A percentile compares a stretch with the other conserved stretches of the same genome.
Evolutionary conservation across 345 rosid species (phyloP).

Genomic region (Acer yangbiense): DNA sequence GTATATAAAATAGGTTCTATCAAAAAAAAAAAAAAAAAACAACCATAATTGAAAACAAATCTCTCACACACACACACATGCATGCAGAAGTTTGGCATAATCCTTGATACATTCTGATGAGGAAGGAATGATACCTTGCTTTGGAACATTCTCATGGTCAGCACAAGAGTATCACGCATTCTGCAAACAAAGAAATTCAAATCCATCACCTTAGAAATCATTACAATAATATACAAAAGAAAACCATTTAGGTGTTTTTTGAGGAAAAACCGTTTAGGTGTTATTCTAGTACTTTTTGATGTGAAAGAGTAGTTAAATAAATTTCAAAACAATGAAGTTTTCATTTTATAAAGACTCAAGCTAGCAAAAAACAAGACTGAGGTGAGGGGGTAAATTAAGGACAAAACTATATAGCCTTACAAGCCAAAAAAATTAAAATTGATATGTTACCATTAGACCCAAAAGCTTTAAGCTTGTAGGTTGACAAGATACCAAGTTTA

Average conservation of each 20-base stretch:
- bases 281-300: neutral
- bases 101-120: neutral
- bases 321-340: neutral
- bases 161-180: slow-evolving; percentile 70
- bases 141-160: slow-evolving; percentile 74
- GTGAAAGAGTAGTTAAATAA: neutral
- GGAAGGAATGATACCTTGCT: slow-evolving; percentile 52
- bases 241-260: neutral
- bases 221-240: neutral
- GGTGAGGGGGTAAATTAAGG: neutral
- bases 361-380: too few species aligned
- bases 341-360: neutral
- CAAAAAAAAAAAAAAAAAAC: too few species aligned
- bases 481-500: neutral
- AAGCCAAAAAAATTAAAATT: neutral
- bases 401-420: neutral
- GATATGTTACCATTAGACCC: neutral
- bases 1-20: too few species aligned
- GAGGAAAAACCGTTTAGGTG: neutral
- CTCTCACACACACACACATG: neutral
- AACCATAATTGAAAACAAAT: too few species aligned
- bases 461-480: neutral
- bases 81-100: neutral
- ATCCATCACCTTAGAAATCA: neutral
- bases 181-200: slow-evolving; percentile 36